These are phyloP conservation scores for Tricharina praecox DNA, from an alignment of 495 filamentous ascomycete species.

Conservation along the genomic window DNA sequence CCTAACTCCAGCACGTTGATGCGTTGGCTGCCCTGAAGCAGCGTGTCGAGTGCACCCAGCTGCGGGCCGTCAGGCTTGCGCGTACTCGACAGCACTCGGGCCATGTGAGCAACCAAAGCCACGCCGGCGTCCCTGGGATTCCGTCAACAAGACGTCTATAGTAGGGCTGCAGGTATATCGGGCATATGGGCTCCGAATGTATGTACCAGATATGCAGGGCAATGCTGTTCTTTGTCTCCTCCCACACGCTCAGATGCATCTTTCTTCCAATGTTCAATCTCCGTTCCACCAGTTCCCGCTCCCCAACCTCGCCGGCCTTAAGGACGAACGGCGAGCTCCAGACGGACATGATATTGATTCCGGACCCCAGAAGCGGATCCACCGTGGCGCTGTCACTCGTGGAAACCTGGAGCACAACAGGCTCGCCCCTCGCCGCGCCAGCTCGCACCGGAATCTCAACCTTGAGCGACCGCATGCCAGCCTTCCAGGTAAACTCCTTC, in stretches of 20 bases:
- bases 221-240: conserved; percentile 90
- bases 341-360: background rate
- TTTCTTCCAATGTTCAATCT: background rate
- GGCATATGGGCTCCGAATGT: background rate
- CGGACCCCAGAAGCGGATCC: background rate
- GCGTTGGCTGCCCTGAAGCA: conserved; percentile 14
- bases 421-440: background rate
- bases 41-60: conserved; percentile 3
- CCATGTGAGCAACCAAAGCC: conserved; percentile 35
- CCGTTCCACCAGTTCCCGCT: background rate
- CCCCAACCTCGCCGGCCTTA: background rate
- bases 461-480: conserved; percentile 36
- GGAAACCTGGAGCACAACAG: background rate
- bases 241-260: conserved; percentile 40
- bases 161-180: background rate
- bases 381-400: background rate
- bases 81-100: background rate
- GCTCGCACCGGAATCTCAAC: conserved; percentile 23
- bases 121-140: conserved; percentile 54
- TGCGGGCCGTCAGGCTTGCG: background rate
- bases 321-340: background rate
- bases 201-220: conserved; percentile 81
- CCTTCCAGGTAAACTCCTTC: conserved; percentile 36
- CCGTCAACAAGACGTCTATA: too few relatives aligned
- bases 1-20: conserved; percentile 61